phyloP scores from a whole-genome alignment of 371 early-diverging fungal genomes.

The Mortierella sp. region DNA sequence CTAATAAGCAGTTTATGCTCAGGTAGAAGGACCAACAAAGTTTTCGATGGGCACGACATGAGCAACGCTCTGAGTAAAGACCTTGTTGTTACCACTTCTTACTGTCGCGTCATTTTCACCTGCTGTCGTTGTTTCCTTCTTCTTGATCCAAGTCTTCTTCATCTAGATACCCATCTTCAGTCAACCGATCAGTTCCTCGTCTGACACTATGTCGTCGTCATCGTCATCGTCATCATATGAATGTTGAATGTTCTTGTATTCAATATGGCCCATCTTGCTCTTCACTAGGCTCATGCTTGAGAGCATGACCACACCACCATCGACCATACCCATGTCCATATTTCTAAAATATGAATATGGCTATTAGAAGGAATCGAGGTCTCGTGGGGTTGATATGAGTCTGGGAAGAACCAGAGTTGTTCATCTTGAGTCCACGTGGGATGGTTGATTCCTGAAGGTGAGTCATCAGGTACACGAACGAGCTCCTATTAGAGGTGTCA shows the following conservation, averaged over 20 bases:
- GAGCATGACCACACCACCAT: slow-evolving; percentile 23
- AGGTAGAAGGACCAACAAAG: slow-evolving; percentile 34
- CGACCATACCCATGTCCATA: neutral
- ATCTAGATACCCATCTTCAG: slow-evolving; percentile 26
- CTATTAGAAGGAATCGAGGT: slow-evolving; percentile 9
- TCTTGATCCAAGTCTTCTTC: slow-evolving; percentile 22
- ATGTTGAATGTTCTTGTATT: slow-evolving; percentile 4
- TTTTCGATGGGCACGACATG: slow-evolving; percentile 52
- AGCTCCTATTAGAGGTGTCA: neutral
- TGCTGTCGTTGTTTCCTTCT: slow-evolving; percentile 10
- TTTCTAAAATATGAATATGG: slow-evolving; percentile 7
- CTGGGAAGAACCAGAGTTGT: slow-evolving; percentile 5
- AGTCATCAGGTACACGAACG: slow-evolving; percentile 16
- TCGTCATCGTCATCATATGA: slow-evolving; percentile 12
- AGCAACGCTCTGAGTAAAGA: slow-evolving; percentile 13
- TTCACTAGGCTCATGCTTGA: slow-evolving; percentile 36
- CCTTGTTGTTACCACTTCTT: neutral
- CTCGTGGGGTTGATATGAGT: slow-evolving; percentile 4
- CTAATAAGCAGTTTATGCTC: neutral
- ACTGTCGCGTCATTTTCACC: neutral
- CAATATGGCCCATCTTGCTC: slow-evolving; percentile 23
- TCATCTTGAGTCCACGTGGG: neutral
- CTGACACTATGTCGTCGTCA: slow-evolving; percentile 23
- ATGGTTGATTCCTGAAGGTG: slow-evolving; percentile 25
- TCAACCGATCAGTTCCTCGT: slow-evolving; percentile 26